Evolutionary conservation across 2,329 filamentous ascomycete genomes (phyloP), one percentile per base, ranked within the genome.

Genomic region (Remersonia thermophila): DNA sequence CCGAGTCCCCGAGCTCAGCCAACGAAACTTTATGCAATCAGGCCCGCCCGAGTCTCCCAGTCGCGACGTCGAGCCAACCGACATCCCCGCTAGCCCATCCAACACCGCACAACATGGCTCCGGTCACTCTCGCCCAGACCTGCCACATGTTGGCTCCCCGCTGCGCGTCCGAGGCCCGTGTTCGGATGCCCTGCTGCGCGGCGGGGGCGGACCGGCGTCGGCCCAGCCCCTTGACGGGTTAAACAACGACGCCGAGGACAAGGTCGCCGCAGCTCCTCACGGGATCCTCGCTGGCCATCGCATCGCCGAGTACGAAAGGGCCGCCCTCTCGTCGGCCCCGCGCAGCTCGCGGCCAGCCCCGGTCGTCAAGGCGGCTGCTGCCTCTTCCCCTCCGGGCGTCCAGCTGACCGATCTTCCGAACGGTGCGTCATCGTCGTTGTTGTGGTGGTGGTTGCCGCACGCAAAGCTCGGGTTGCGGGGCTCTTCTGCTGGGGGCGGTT

Each of bases 361-460:
- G 39, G 69, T 63, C 35, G 77, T 78, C 55, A 71, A 67, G 52
- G 65, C 77, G 39, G 57, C 66, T 37, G 71, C 67, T 30, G 59
- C 58, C 38, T 44, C 57, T 30, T 51, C 50, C 11, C 58, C 55
- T 9, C 54, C 55, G 30, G 59, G 66, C 30, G 52, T 59, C 12
- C 63, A 65, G 42, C 58, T 76, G 29, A 52, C 57, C 27, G 63
- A 74, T 45, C 78, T 94, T 44, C 86, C 89, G 6, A 94, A 93
- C 65, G 87, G 87, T 93, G 62, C 49, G 69, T 53, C 20, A 9
- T 23, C n/a, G n/a, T n/a, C n/a, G n/a, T n/a, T n/a, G 6, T 37
- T 18, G 33, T 35, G 15, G 20, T 26, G 16, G 27, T n/a, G 30
- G 33, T n/a, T 12, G 15, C 10, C 35, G 35, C 11, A 35, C 23